A percentile compares a stretch with the other conserved stretches of the same genome.
phyloP scores from a whole-genome alignment of 768 basidiomycete species.

The Phlegmacium glaucopus region DNA sequence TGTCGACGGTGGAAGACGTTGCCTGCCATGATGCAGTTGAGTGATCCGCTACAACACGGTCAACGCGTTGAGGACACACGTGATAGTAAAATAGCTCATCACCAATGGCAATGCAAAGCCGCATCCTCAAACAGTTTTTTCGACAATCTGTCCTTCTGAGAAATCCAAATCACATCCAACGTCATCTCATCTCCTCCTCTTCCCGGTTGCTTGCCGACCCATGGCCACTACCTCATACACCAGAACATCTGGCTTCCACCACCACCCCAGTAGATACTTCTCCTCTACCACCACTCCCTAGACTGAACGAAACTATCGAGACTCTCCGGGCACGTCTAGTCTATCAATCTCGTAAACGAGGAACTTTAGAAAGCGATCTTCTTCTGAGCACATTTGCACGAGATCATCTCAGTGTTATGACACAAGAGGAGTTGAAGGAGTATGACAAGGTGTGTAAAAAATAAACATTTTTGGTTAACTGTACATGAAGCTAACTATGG shows the following conservation, averaged over 20 bases:
- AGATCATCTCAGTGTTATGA: constrained; percentile 69
- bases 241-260: constrained; percentile 68
- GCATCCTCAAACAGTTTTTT: no score
- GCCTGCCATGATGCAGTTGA: constrained; percentile 83
- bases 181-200: constrained; percentile 12
- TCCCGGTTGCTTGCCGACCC: constrained; percentile 43
- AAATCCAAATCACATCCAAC: no score
- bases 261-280: constrained; percentile 44
- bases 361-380: constrained; percentile 95
- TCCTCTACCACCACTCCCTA: constrained; percentile 61
- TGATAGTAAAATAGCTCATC: no score
- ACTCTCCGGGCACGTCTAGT: constrained; percentile 80
- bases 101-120: no score
- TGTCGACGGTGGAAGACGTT: constrained; percentile 85
- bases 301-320: constrained; percentile 65
- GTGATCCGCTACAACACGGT: constrained; percentile 41
- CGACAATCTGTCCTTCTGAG: no score
- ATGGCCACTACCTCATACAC: constrained; percentile 76
- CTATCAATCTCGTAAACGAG: no score
- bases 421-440: constrained; percentile 67
- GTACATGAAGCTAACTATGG: not conserved
- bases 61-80: no score
- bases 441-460: constrained; percentile 79
- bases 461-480: not conserved
- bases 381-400: constrained; percentile 91